Evolutionary conservation across 2,329 filamentous ascomycete genomes (phyloP).

Genomic region (Aspergillus novofumigatus): DNA sequence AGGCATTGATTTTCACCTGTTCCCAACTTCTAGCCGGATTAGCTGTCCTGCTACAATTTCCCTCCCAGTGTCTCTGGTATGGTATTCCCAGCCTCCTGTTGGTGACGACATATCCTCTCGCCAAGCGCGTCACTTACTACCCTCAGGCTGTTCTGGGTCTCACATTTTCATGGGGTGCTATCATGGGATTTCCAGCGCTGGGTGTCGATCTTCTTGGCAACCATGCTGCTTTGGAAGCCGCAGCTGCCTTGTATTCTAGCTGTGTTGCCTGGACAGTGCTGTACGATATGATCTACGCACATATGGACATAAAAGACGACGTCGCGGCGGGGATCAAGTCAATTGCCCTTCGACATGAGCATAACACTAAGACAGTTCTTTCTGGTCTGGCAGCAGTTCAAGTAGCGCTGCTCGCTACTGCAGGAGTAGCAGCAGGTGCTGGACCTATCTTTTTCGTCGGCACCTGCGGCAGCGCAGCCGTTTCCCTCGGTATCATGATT

Average conservation of each 20-base stretch:
- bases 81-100: constrained; percentile 42
- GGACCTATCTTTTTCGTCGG: constrained; percentile 58
- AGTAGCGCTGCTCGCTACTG: constrained; percentile 40
- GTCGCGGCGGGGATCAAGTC: constrained; percentile 48
- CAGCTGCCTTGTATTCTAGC: constrained; percentile 43
- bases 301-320: constrained; percentile 51
- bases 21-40: constrained; percentile 40
- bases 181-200: constrained; percentile 46
- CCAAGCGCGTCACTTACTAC: constrained; percentile 52
- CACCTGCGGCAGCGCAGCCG: constrained; percentile 53
- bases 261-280: constrained; percentile 47
- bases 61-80: constrained; percentile 41
- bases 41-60: constrained; percentile 42
- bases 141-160: constrained; percentile 50
- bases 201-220: constrained; percentile 43
- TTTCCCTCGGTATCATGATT: constrained; percentile 56
- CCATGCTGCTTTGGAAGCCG: constrained; percentile 31
- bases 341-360: constrained; percentile 47
- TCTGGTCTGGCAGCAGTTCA: constrained; percentile 39
- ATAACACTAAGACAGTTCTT: constrained; percentile 44
- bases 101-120: constrained; percentile 47
- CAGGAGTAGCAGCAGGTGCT: constrained; percentile 47
- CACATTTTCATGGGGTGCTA: constrained; percentile 49
- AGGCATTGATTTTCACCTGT: constrained; percentile 43
- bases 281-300: constrained; percentile 51